These are phyloP conservation scores for Sanghuangporus sanghuang DNA, from an alignment of 1,284 basidiomycete species.

Conservation along the genomic window DNA sequence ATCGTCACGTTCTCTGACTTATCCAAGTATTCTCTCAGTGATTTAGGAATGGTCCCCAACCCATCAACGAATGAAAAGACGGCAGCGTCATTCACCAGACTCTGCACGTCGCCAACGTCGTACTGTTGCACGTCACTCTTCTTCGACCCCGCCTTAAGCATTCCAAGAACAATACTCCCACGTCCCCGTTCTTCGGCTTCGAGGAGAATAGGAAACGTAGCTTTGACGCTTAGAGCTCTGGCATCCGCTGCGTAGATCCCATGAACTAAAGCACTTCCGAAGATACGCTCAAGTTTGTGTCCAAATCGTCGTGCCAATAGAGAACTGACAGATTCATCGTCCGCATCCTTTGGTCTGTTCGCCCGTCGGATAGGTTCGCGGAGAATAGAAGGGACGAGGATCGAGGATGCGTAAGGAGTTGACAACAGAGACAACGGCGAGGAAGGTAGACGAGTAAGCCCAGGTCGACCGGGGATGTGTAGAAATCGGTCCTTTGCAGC, in stretches of 20 bases:
- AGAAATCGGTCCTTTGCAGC: constrained; percentile 76
- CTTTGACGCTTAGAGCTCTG: constrained; percentile 65
- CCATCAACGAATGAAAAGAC: constrained; percentile 83
- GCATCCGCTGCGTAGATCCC: constrained; percentile 92
- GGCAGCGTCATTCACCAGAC: constrained; percentile 55
- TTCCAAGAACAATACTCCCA: constrained; percentile 67
- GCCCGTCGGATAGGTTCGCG: constrained; percentile 50
- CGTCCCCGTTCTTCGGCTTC: constrained; percentile 60
- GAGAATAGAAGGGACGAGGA: constrained; percentile 51
- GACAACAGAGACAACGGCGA: constrained; percentile 37
- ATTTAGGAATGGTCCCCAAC: constrained; percentile 61
- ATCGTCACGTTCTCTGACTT: constrained; percentile 55
- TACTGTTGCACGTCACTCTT: constrained; percentile 31
- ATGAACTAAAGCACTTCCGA: constrained; percentile 85
- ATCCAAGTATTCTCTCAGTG: constrained; percentile 47
- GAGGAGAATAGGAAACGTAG: constrained; percentile 74
- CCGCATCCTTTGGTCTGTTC: constrained; percentile 33
- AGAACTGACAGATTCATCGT: constrained; percentile 80
- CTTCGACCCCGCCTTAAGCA: constrained; percentile 31
- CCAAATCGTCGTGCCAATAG: constrained; percentile 82
- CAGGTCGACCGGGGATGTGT: constrained; percentile 48
- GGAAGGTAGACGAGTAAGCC: constrained; percentile 43
- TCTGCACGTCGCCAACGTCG: constrained; percentile 47
- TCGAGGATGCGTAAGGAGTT: constrained; percentile 41
- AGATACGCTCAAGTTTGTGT: constrained; percentile 58